phyloP scores from a whole-genome alignment of 1,139 yeast species.

The Yamadazyma dendronema region DNA sequence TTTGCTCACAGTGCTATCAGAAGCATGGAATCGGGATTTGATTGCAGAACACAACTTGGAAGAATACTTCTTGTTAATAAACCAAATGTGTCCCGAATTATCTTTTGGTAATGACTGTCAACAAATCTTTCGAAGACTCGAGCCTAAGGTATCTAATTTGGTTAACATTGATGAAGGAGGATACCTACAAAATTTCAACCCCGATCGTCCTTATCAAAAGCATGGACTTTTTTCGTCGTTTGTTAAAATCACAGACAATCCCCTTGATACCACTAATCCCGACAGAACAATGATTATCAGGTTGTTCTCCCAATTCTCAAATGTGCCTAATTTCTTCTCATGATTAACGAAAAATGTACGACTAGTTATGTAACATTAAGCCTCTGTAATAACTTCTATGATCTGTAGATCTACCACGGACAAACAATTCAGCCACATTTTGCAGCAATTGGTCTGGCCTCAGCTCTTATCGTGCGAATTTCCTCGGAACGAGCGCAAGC shows the following conservation, averaged over 20 bases:
- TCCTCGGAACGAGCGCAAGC: too few species aligned
- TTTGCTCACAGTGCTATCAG: conserved; percentile 16
- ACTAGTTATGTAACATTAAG: conserved; percentile 1
- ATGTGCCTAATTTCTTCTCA: conserved; percentile 13
- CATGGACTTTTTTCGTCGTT: not conserved
- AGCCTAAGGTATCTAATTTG: conserved; percentile 12
- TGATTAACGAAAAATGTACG: conserved; percentile 4
- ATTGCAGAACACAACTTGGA: conserved; percentile 15
- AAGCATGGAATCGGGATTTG: conserved; percentile 13
- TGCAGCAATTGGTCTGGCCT: too few species aligned
- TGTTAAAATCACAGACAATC: not conserved
- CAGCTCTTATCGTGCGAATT: too few species aligned
- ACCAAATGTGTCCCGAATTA: conserved; percentile 21
- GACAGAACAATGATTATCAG: not conserved
- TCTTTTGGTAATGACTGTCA: conserved; percentile 11
- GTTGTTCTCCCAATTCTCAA: conserved; percentile 13
- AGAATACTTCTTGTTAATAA: conserved; percentile 18
- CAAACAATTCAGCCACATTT: too few species aligned
- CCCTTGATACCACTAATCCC: too few species aligned
- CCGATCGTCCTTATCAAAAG: not conserved
- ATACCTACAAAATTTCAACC: not conserved
- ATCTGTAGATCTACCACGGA: too few species aligned
- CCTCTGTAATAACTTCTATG: too few species aligned
- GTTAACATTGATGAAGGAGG: conserved; percentile 7
- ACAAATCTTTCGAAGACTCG: conserved; percentile 2